These are phyloP conservation scores for Saccharomycopsis sp. DNA, from an alignment of 805 yeast species.

Conservation along the genomic window DNA sequence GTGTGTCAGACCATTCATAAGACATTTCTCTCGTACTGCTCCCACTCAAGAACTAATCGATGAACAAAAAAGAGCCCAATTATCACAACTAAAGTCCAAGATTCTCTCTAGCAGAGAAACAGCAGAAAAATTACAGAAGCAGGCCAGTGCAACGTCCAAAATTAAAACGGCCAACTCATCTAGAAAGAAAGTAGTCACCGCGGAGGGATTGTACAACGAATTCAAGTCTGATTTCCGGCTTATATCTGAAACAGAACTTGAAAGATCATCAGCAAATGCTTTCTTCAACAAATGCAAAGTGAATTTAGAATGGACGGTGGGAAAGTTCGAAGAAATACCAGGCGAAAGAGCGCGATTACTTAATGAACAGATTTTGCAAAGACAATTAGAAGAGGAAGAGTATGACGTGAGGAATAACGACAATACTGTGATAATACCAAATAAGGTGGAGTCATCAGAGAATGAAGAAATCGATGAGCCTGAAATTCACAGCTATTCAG, in stretches of 20 bases:
- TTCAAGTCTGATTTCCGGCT: conserved; percentile 13
- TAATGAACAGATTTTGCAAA: conserved; percentile 23
- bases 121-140: background rate
- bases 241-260: conserved; percentile 18
- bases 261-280: conserved; percentile 23
- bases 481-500: too few species aligned
- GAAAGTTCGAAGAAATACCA: conserved; percentile 49
- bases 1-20: background rate
- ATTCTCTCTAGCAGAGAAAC: background rate
- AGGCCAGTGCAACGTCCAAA: background rate
- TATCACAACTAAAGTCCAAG: background rate
- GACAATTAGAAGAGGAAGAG: conserved; percentile 15
- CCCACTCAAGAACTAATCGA: background rate
- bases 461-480: background rate
- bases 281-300: conserved; percentile 43
- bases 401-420: background rate
- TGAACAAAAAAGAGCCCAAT: background rate
- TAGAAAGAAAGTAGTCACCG: background rate
- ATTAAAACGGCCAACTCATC: background rate
- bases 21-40: background rate
- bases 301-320: conserved; percentile 55
- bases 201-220: conserved; percentile 1
- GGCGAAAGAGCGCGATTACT: conserved; percentile 36
- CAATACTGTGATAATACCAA: background rate
- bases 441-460: background rate